Percentiles rank a stretch among this genome's conserved stretches.
These are phyloP conservation scores for Reutealis trisperma DNA, from an alignment of 345 rosid species.

Conservation along the genomic window DNA sequence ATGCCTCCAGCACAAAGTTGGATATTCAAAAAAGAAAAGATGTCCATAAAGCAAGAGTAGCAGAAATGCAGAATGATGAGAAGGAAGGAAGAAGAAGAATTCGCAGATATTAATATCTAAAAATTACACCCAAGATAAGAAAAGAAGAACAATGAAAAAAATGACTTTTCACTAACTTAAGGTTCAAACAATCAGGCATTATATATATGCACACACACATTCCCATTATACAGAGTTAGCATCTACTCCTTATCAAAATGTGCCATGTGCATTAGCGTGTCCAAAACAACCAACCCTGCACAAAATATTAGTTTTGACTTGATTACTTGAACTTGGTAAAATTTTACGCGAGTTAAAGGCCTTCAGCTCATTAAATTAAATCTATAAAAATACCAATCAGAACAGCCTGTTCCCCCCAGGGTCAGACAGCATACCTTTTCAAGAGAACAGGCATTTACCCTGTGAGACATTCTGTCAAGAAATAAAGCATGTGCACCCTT, in stretches of 20 bases:
- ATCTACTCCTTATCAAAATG: not conserved
- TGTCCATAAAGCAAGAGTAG: not conserved
- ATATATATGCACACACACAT: not conserved
- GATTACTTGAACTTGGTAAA: not conserved
- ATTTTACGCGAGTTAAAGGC: not conserved
- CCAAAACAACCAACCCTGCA: not conserved
- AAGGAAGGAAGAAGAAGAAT: not conserved
- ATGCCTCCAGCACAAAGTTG: not conserved
- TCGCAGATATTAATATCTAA: not conserved
- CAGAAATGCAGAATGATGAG: not conserved
- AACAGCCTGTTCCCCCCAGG: not conserved
- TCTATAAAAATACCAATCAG: not conserved
- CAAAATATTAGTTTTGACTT: not conserved
- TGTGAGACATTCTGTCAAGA: conserved; percentile 62
- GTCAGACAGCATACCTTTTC: conserved; percentile 44
- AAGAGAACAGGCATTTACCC: conserved; percentile 44
- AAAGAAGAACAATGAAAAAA: not conserved
- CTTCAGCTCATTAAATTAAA: not conserved
- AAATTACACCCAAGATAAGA: not conserved
- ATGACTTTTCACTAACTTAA: not conserved
- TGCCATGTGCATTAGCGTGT: not conserved
- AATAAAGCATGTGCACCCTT: conserved; percentile 57
- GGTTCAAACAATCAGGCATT: not conserved
- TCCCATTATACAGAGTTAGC: too few species aligned
- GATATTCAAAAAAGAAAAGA: not conserved